Conservation (phyloP, 2,329 filamentous ascomycete genomes). For the Xylariaceae sp. region DNA sequence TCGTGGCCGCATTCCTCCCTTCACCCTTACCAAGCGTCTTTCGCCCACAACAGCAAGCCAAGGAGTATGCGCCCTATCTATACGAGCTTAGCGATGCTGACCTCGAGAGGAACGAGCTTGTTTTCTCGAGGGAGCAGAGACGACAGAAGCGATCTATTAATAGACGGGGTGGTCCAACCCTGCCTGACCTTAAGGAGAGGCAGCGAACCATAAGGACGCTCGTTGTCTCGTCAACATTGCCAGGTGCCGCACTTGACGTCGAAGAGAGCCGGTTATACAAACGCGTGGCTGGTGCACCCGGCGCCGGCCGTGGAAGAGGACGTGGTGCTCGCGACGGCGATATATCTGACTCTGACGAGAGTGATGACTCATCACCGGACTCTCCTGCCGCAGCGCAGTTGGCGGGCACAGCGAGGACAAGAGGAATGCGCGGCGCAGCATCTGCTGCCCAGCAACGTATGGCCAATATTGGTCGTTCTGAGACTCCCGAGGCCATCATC, state of each 20-base stretch:
- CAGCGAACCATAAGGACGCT: conserved; percentile 90
- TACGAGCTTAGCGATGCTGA: conserved; percentile 92
- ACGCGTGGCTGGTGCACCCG: conserved; percentile 57
- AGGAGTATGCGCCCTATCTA: conserved; percentile 88
- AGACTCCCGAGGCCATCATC: conserved; percentile 75
- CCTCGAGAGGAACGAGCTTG: conserved; percentile 84
- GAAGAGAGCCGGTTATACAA: conserved; percentile 89
- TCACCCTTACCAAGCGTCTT: conserved; percentile 81
- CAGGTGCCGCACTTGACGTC: conserved; percentile 73
- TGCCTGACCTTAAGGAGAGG: conserved; percentile 94
- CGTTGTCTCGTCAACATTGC: conserved; percentile 87
- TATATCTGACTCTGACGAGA: conserved; percentile 83
- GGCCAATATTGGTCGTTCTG: conserved; percentile 75
- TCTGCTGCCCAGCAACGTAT: conserved; percentile 83
- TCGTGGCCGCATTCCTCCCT: conserved; percentile 78
- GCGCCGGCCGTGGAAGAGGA: conserved; percentile 51
- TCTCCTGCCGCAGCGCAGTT: conserved; percentile 77
- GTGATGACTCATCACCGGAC: conserved; percentile 80
- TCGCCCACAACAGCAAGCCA: conserved; percentile 85
- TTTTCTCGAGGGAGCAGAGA: conserved; percentile 88
- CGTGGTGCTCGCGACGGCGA: conserved; percentile 61
- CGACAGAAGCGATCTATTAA: conserved; percentile 95
- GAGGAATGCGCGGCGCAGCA: conserved; percentile 85
- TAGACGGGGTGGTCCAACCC: conserved; percentile 80
- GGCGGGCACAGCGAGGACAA: conserved; percentile 76